Evolutionary conservation across 2,329 filamentous ascomycete species (phyloP).

Genomic region (Karstenula rhodostoma): DNA sequence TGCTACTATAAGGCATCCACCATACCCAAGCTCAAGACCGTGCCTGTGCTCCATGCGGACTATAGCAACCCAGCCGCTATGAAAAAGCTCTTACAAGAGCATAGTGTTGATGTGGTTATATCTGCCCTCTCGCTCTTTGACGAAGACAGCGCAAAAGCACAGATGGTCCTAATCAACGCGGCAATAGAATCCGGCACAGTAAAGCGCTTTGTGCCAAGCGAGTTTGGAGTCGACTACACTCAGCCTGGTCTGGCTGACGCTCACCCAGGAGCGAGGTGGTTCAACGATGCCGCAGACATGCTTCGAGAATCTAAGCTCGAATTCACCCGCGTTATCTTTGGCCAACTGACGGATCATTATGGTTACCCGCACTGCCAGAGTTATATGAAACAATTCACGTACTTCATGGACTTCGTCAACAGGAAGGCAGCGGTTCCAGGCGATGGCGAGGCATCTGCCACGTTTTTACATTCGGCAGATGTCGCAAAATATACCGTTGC

Average conservation of each 20-base stretch:
- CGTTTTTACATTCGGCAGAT: slow-evolving; percentile 25
- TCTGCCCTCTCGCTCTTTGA: slow-evolving; percentile 21
- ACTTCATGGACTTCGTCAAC: slow-evolving; percentile 28
- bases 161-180: slow-evolving; percentile 30
- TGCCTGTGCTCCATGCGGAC: slow-evolving; percentile 21
- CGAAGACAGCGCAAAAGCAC: slow-evolving; percentile 18
- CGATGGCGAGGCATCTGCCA: slow-evolving; percentile 17
- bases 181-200: slow-evolving; percentile 20
- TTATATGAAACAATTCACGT: slow-evolving; percentile 27
- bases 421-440: slow-evolving; percentile 26
- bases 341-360: slow-evolving; percentile 40
- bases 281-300: slow-evolving; percentile 21
- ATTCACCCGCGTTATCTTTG: slow-evolving; percentile 36
- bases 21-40: neutral
- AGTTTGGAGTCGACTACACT: slow-evolving; percentile 24
- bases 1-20: too few relatives aligned
- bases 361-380: slow-evolving; percentile 34
- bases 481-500: slow-evolving; percentile 28
- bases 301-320: slow-evolving; percentile 29
- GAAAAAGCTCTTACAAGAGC: slow-evolving; percentile 16
- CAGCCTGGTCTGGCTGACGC: slow-evolving; percentile 13
- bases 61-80: slow-evolving; percentile 20
- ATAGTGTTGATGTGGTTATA: slow-evolving; percentile 24
- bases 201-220: slow-evolving; percentile 27
- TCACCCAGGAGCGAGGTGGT: slow-evolving; percentile 20